Conservation (phyloP, 78 protist species). For the Dictyostelium discoideum region DNA sequence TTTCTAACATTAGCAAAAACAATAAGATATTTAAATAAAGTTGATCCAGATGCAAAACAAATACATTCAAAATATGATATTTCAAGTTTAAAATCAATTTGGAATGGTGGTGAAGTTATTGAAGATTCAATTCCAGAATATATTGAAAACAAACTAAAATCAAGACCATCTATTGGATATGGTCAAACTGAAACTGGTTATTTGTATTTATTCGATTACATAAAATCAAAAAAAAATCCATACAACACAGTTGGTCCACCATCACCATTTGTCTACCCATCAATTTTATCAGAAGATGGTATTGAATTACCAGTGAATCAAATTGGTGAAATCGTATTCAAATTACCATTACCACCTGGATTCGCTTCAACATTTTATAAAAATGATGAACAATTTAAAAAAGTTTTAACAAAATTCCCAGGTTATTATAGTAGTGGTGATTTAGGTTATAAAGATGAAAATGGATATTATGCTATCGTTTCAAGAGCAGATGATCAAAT, state of each 20-base stretch:
- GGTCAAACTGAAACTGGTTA: slow-evolving; percentile 91
- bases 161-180: slow-evolving; percentile 85
- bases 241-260: not conserved
- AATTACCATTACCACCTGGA: slow-evolving; percentile 89
- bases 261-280: not conserved
- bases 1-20: slow-evolving; percentile 30
- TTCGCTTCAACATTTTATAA: slow-evolving; percentile 45
- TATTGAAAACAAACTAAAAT: slow-evolving; percentile 51
- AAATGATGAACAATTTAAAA: slow-evolving; percentile 48
- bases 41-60: not conserved
- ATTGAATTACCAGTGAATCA: not conserved
- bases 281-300: not conserved
- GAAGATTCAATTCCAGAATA: not conserved
- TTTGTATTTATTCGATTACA: not conserved
- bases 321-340: slow-evolving; percentile 71
- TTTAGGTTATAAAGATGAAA: slow-evolving; percentile 69
- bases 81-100: slow-evolving; percentile 46
- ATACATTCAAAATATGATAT: not conserved
- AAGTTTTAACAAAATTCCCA: not conserved
- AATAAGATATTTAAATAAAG: not conserved
- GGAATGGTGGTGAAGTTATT: slow-evolving; percentile 87
- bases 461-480: slow-evolving; percentile 80
- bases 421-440: slow-evolving; percentile 90
- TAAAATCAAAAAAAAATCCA: not conserved
- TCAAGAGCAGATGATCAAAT: slow-evolving; percentile 92